These are phyloP conservation scores for Rhodotorula sp. DNA, from an alignment of 1,284 basidiomycete genomes.

Conservation along the genomic window DNA sequence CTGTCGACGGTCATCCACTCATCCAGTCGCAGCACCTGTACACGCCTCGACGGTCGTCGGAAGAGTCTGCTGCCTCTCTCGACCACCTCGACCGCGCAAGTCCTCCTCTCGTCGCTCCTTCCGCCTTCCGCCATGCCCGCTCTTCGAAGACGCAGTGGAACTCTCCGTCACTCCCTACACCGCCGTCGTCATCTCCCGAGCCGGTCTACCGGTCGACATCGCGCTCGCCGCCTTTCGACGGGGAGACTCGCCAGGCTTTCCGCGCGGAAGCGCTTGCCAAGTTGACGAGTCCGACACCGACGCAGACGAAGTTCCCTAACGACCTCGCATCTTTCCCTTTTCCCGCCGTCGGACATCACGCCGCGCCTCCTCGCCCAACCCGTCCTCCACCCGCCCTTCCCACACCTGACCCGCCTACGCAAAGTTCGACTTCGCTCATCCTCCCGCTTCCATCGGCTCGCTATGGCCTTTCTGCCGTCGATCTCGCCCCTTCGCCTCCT, in stretches of 20 bases:
- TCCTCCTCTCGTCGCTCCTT: background rate
- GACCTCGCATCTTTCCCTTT: conserved; percentile 24
- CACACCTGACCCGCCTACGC: background rate
- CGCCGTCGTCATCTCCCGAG: background rate
- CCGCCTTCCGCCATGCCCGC: background rate
- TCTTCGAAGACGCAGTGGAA: background rate
- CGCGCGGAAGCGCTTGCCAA: conserved; percentile 21
- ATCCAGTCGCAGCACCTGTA: too few species aligned
- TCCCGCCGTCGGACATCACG: background rate
- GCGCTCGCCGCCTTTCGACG: conserved; percentile 4
- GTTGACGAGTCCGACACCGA: conserved; percentile 25
- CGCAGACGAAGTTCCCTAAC: conserved; percentile 3
- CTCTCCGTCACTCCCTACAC: background rate
- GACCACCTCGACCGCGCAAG: background rate
- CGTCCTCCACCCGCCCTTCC: conserved; percentile 4
- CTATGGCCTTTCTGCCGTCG: background rate
- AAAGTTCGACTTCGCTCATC: conserved; percentile 7
- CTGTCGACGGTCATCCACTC: background rate
- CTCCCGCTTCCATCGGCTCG: background rate
- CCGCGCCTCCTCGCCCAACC: background rate
- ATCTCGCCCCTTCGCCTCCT: background rate
- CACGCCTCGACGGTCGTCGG: background rate
- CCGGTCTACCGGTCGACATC: background rate
- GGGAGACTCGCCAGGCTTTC: background rate
- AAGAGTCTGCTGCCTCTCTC: background rate